A percentile compares a stretch with the other conserved stretches of the same genome.
These are phyloP conservation scores for Cupressus sempervirens DNA, from an alignment of 75 land plant species.

Conservation along the genomic window DNA sequence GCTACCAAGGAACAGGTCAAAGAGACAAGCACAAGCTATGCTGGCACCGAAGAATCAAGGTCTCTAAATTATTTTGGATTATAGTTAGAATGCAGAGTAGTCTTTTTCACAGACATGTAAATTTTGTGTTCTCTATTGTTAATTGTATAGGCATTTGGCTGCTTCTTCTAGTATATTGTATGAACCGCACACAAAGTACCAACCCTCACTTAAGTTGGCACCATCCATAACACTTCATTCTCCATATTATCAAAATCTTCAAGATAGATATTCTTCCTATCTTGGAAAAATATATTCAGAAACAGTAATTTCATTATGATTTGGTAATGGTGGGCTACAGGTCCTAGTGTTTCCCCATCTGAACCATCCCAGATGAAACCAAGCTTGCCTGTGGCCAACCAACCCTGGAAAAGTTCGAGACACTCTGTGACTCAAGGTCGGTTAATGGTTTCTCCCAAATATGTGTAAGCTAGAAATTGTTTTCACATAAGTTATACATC, in stretches of 20 bases:
- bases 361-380: neutral
- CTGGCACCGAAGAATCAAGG: conserved; percentile 6
- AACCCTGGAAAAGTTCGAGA: neutral
- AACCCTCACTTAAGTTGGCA: neutral
- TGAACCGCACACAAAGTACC: neutral
- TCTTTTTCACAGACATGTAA: neutral
- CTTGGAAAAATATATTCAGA: neutral
- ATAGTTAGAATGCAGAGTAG: neutral
- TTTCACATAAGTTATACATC: neutral
- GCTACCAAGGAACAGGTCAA: neutral
- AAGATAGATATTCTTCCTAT: neutral
- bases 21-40: neutral
- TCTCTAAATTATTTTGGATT: neutral
- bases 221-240: conserved; percentile 2
- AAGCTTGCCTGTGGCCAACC: neutral
- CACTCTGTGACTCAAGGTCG: neutral
- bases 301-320: neutral
- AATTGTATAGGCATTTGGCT: neutral
- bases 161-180: neutral
- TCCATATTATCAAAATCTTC: neutral
- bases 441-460: neutral
- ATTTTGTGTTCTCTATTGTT: neutral
- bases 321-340: conserved; percentile 1
- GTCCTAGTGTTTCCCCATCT: neutral
- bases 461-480: neutral